Evolutionary conservation across 768 basidiomycete genomes (phyloP), one percentile per base, ranked within the genome.

Genomic region (Fistulinella prunicolor): DNA sequence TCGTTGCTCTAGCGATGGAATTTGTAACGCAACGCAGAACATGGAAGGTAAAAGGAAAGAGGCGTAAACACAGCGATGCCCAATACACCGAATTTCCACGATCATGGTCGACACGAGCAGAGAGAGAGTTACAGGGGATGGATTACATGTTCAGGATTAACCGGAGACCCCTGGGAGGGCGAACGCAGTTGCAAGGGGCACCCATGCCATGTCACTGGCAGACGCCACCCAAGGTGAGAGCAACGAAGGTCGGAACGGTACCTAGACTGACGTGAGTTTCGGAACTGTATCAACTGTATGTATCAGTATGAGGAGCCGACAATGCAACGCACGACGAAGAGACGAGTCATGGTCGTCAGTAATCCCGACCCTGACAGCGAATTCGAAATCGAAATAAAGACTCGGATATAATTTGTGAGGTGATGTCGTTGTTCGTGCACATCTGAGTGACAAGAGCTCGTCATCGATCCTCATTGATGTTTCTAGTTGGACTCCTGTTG

Each of bases 311-410:
- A 65, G 17, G 53, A 50, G 12, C 32, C 17, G 17, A 46, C 48
- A 19, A 16, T 55, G 42, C 64, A 51, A 20, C 63, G 64, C 34
- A 38, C 32, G 35, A 35, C 51, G 4, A 59, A 38, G 42, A 61
- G 63, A 50, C 54, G 64, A 38, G 56, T 65, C 35, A 66, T 65
- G 63, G 26, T 65, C 36, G 47, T 65, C 29, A 66, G 41, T 21
- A 65, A 65, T 38, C 63, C 63, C 1, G 63, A 65, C 45, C 64
- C 61, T 20, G 64, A 66, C 21, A 61, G 63, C 49, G 64, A 61
- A n/a, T 54, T 32, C 26, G 63, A 63, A 41, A 41, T 52, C 10
- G 61, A 64, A 0, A 22, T 56, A 45, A 46, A 38, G 43, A 14
- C 22, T 44, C 43, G 49, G 36, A 59, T 42, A 47, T 53, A 30